Evolutionary conservation across 1,139 yeast species (phyloP).

Genomic region (Candida pseudoviswanathii): DNA sequence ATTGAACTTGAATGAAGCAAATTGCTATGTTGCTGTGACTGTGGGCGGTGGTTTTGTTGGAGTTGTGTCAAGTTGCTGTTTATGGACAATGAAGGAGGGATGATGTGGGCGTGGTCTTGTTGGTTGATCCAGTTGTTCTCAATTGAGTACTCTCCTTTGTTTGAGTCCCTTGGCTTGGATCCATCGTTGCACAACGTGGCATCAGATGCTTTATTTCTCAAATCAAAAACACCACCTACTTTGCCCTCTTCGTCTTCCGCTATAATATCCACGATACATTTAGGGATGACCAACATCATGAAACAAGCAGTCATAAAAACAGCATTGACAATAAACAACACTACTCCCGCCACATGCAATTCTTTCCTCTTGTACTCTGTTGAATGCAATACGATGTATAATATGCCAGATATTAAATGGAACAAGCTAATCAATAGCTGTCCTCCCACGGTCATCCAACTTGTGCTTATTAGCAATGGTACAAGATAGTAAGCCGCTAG

Average conservation of each 20-base stretch:
- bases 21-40: not conserved
- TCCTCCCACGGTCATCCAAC: conserved; percentile 5
- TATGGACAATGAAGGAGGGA: conserved; percentile 7
- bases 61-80: not conserved
- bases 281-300: conserved; percentile 7
- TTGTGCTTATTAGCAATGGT: conserved; percentile 5
- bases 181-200: conserved; percentile 11
- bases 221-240: not conserved
- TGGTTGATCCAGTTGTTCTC: conserved; percentile 11
- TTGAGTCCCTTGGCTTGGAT: too few relatives aligned
- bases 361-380: not conserved
- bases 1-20: conserved; percentile 2
- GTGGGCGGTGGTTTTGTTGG: not conserved
- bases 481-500: conserved; percentile 7
- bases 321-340: conserved; percentile 19
- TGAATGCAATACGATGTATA: conserved; percentile 8
- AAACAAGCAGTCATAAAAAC: conserved; percentile 14
- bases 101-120: conserved; percentile 6
- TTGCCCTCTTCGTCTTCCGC: not conserved
- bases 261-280: not conserved
- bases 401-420: conserved; percentile 23
- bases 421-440: conserved; percentile 17
- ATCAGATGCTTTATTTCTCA: conserved; percentile 13
- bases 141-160: conserved; percentile 7
- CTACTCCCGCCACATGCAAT: conserved; percentile 1